Conservation (phyloP, 2,329 filamentous ascomycete genomes). For the Ceratocystis colombiana region DNA sequence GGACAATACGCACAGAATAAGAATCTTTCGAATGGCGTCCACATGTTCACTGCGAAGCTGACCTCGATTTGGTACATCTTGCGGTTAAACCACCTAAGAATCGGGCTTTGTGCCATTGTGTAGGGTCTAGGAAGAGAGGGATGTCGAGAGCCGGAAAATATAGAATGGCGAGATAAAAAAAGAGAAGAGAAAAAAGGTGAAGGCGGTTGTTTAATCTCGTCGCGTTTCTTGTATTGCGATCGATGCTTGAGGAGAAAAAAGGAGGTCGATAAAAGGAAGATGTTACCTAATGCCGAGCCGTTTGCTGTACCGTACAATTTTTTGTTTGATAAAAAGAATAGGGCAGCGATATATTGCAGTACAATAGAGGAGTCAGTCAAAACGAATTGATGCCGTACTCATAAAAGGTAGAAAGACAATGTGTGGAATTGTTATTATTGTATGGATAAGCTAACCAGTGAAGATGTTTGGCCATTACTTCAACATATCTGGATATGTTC, state of each 20-base stretch:
- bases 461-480: background rate
- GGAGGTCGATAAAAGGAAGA: constrained; percentile 3
- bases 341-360: too few relatives aligned
- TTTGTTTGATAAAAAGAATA: background rate
- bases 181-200: background rate
- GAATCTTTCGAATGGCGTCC: constrained; percentile 91
- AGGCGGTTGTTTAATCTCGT: background rate
- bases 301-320: background rate
- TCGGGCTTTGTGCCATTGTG: constrained; percentile 25
- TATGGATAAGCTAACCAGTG: background rate
- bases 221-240: background rate
- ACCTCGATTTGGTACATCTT: constrained; percentile 99
- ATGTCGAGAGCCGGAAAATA: background rate
- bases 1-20: constrained; percentile 69
- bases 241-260: background rate
- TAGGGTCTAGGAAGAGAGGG: background rate
- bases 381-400: background rate
- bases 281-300: background rate
- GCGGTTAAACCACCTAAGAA: constrained; percentile 62
- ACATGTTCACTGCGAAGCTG: constrained; percentile 93
- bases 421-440: background rate
- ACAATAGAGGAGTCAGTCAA: background rate
- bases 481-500: background rate
- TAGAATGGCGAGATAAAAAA: background rate
- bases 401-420: background rate